Evolutionary conservation across 768 basidiomycete species (phyloP).

Genomic region (Lactifluus subvellereus): DNA sequence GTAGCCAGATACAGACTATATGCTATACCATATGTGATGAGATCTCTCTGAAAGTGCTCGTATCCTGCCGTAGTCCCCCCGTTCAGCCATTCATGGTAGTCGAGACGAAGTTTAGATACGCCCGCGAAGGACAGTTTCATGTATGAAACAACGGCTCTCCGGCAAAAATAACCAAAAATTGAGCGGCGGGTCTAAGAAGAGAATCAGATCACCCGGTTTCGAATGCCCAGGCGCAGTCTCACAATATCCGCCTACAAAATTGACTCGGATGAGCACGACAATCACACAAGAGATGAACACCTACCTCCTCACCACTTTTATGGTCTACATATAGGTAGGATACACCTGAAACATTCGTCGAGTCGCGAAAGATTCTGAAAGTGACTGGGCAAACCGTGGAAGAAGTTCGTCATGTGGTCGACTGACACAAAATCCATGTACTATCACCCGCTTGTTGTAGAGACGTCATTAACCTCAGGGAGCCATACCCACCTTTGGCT

Average conservation of each 20-base stretch:
- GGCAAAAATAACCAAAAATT: constrained; percentile 74
- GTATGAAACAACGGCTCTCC: constrained; percentile 70
- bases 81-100: constrained; percentile 60
- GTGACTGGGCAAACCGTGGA: constrained; percentile 28
- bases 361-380: not conserved
- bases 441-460: constrained; percentile 28
- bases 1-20: not conserved
- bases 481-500: constrained; percentile 14
- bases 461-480: not conserved
- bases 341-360: constrained; percentile 12
- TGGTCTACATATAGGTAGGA: constrained; percentile 24
- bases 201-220: not conserved
- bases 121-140: constrained; percentile 72
- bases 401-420: constrained; percentile 61
- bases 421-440: constrained; percentile 45
- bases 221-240: constrained; percentile 4
- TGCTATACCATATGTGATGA: constrained; percentile 19
- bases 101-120: constrained; percentile 55
- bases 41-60: constrained; percentile 26
- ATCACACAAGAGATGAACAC: not conserved
- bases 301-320: constrained; percentile 21
- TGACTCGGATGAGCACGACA: constrained; percentile 23
- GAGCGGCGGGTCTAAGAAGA: constrained; percentile 58
- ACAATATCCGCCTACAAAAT: constrained; percentile 19
- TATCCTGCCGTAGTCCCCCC: constrained; percentile 47